These are phyloP conservation scores for Xylariaceae sp. DNA, from an alignment of 2,329 filamentous ascomycete genomes.

Conservation along the genomic window DNA sequence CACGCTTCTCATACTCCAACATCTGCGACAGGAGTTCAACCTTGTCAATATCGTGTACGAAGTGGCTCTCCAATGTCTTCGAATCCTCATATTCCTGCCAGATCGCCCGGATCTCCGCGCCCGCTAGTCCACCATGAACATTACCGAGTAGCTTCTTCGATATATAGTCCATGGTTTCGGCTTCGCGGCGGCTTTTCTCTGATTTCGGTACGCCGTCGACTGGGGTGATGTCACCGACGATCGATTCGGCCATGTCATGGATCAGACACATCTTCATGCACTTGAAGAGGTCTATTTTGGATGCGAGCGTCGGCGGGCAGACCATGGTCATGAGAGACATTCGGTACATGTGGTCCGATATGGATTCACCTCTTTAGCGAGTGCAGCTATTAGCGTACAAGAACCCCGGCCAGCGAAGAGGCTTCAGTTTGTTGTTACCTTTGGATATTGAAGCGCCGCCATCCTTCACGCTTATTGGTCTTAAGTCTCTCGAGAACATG, in stretches of 20 bases:
- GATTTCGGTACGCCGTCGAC: conserved; percentile 77
- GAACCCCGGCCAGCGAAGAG: too few relatives aligned
- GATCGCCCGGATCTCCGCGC: conserved; percentile 65
- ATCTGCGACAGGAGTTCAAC: conserved; percentile 92
- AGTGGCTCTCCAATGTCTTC: conserved; percentile 74
- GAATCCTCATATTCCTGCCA: conserved; percentile 97
- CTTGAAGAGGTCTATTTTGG: conserved; percentile 67
- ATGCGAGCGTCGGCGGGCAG: conserved; percentile 67
- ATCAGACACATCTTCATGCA: conserved; percentile 95
- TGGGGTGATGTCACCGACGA: conserved; percentile 96
- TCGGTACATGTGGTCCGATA: conserved; percentile 98
- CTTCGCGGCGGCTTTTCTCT: conserved; percentile 85
- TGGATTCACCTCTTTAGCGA: conserved; percentile 67
- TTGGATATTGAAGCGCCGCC: conserved; percentile 78
- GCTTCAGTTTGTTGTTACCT: conserved; percentile 34
- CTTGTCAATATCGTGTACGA: conserved; percentile 97
- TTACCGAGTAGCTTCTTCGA: conserved; percentile 65
- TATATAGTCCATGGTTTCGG: conserved; percentile 88
- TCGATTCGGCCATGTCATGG: conserved; percentile 93
- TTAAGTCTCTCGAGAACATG: conserved; percentile 91
- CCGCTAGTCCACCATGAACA: conserved; percentile 65
- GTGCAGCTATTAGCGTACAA: neutral
- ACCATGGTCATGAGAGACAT: conserved; percentile 97
- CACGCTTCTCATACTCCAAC: conserved; percentile 84
- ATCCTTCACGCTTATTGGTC: conserved; percentile 93